These are phyloP conservation scores for Periconia sp. DNA, from an alignment of 2,329 filamentous ascomycete species.

Conservation along the genomic window DNA sequence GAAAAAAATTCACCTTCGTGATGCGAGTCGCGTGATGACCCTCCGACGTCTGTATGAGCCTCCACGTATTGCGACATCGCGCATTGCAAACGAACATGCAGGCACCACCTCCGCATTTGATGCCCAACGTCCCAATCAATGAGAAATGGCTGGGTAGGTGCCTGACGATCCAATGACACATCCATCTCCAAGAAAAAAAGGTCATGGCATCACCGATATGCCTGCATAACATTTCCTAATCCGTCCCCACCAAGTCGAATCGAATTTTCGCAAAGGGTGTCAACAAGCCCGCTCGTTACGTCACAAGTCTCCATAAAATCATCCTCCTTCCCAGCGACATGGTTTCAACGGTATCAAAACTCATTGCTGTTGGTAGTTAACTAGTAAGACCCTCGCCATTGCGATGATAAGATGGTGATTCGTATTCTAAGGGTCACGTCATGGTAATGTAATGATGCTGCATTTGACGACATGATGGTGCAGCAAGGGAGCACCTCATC, in stretches of 20 bases:
- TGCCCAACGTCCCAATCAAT: not conserved
- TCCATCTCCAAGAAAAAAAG: too few relatives aligned
- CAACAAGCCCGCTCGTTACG: not conserved
- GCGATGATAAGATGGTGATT: not conserved
- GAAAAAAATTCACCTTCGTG: too few relatives aligned
- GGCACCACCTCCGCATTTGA: not conserved
- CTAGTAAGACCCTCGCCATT: too few relatives aligned
- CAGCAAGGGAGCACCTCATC: too few relatives aligned
- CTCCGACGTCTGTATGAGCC: not conserved
- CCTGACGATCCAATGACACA: too few relatives aligned
- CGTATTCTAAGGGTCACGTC: not conserved
- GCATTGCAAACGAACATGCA: not conserved
- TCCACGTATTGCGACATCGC: too few relatives aligned
- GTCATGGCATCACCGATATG: too few relatives aligned
- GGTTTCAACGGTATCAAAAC: not conserved
- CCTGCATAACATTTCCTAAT: not conserved
- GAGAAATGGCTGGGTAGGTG: too few relatives aligned
- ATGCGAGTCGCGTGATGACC: not conserved
- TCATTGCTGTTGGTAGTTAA: too few relatives aligned
- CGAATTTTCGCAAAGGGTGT: not conserved
- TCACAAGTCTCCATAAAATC: not conserved
- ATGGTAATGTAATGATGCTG: not conserved
- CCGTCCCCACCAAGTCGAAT: not conserved
- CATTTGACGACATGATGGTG: not conserved
- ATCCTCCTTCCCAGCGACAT: not conserved